These are phyloP conservation scores for Ananas comosus DNA, from an alignment of 176 grass and related monocot species.

Conservation along the genomic window DNA sequence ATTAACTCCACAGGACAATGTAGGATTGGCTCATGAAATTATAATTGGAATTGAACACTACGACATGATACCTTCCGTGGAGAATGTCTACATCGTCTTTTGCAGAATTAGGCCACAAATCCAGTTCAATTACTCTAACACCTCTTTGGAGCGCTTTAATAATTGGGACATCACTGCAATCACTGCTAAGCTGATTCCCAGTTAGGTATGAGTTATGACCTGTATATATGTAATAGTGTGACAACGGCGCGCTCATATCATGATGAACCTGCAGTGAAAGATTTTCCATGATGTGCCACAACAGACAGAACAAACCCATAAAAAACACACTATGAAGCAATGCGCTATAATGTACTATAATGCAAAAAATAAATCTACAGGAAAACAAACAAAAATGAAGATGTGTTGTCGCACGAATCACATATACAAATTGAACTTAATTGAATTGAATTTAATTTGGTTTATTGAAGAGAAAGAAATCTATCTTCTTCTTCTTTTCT, in stretches of 20 bases:
- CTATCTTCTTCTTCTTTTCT: too few species aligned
- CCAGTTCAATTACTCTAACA: slow-evolving; percentile 90
- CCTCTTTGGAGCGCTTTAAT: slow-evolving; percentile 88
- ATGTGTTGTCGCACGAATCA: too few species aligned
- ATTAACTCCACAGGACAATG: too few species aligned
- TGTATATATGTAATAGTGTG: slow-evolving; percentile 94
- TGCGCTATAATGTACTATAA: too few species aligned
- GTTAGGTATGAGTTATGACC: slow-evolving; percentile 95
- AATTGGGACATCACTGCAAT: slow-evolving; percentile 89
- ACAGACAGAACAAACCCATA: slow-evolving; percentile 7
- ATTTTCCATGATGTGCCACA: slow-evolving; percentile 14
- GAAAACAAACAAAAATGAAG: too few species aligned
- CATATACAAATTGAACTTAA: too few species aligned
- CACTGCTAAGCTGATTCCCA: slow-evolving; percentile 95
- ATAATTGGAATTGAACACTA: too few species aligned
- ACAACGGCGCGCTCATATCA: slow-evolving; percentile 80
- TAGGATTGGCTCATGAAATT: too few species aligned
- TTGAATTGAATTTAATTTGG: too few species aligned
- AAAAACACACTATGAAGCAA: background rate
- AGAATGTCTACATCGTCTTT: slow-evolving; percentile 93
- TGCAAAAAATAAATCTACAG: too few species aligned
- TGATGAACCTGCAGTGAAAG: slow-evolving; percentile 62
- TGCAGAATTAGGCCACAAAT: slow-evolving; percentile 93
- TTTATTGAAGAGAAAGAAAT: too few species aligned
- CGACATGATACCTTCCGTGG: slow-evolving; percentile 60